Evolutionary conservation across 2,329 filamentous ascomycete species (phyloP).

Genomic region (Monilinia vaccinii-corymbosi): DNA sequence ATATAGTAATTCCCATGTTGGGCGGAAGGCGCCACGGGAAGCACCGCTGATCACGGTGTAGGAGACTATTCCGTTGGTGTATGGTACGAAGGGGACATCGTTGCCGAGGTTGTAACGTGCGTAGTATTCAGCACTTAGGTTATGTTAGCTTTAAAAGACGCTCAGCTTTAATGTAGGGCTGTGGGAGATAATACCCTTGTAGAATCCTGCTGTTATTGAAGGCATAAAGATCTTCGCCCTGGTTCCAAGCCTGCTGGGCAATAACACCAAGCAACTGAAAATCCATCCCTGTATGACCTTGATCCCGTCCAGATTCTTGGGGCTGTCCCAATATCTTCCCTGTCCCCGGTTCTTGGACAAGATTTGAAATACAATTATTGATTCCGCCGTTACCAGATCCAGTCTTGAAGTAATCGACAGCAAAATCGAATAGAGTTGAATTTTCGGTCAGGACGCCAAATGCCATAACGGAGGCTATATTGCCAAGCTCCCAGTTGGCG

Average conservation of each 20-base stretch:
- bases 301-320: not conserved
- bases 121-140: not conserved
- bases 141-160: not conserved
- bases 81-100: not conserved
- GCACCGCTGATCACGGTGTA: not conserved
- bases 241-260: not conserved
- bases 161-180: too few species aligned
- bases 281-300: not conserved
- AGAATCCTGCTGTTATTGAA: not conserved
- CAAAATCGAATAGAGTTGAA: not conserved
- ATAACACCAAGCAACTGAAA: not conserved
- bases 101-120: not conserved
- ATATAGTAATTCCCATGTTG: not conserved
- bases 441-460: not conserved
- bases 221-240: not conserved
- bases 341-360: not conserved
- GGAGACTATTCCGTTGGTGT: not conserved
- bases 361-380: not conserved
- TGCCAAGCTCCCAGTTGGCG: not conserved
- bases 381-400: not conserved
- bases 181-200: not conserved
- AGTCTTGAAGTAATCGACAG: not conserved
- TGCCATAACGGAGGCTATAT: not conserved
- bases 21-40: not conserved
- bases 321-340: not conserved